These are phyloP conservation scores for Acacia crassicarpa DNA, from an alignment of 306 rosid genomes.

Conservation along the genomic window DNA sequence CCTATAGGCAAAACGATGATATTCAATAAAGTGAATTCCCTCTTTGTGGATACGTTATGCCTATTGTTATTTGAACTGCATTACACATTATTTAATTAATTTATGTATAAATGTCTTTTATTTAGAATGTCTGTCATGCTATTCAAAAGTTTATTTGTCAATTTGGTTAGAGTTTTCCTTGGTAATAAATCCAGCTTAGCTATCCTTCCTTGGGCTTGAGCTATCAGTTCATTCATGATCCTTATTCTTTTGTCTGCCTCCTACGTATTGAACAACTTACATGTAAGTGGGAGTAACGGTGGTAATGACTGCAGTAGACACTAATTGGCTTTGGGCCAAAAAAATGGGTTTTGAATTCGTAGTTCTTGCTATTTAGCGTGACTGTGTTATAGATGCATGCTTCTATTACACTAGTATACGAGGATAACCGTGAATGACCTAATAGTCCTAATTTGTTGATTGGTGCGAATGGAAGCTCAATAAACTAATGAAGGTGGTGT, in stretches of 20 bases:
- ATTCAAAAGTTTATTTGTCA: background rate
- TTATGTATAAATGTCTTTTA: background rate
- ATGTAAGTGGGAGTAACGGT: background rate
- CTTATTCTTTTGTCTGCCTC: background rate
- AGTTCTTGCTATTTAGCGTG: background rate
- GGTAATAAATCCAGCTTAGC: background rate
- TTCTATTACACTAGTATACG: background rate
- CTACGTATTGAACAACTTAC: background rate
- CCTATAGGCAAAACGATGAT: background rate
- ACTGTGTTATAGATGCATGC: background rate
- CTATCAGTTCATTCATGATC: background rate
- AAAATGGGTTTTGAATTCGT: background rate
- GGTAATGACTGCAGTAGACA: background rate
- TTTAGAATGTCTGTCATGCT: background rate
- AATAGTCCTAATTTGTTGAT: background rate
- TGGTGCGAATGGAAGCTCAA: background rate
- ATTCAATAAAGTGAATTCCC: background rate
- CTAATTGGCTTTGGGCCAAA: background rate
- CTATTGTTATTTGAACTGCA: background rate
- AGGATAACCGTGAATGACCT: background rate
- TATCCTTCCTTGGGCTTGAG: background rate
- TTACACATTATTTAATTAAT: background rate
- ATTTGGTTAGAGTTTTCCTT: background rate
- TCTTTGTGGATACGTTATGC: background rate
- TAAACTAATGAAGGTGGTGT: background rate